Percentiles rank a stretch among this genome's conserved stretches.
Evolutionary conservation across 768 basidiomycete genomes (phyloP).

Genomic region (Clitopilus hobsonii): DNA sequence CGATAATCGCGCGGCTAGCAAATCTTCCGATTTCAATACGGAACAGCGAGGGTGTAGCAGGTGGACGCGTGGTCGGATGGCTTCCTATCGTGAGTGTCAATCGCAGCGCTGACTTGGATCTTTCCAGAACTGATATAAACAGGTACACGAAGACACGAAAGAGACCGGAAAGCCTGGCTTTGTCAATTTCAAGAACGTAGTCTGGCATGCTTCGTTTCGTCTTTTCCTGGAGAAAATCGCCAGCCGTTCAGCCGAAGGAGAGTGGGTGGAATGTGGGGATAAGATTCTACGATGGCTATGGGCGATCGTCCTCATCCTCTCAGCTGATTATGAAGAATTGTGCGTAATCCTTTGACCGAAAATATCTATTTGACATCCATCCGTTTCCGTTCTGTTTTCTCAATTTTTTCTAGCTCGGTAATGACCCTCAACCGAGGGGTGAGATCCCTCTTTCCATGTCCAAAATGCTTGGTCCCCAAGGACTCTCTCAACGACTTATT

Average conservation of each 20-base stretch:
- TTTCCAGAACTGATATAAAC: not conserved
- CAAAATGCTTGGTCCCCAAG: slow-evolving; percentile 23
- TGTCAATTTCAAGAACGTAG: slow-evolving; percentile 25
- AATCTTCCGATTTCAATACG: slow-evolving; percentile 25
- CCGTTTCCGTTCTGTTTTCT: slow-evolving; percentile 1
- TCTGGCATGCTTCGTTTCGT: slow-evolving; percentile 28
- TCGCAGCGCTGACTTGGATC: not conserved
- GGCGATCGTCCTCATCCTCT: slow-evolving; percentile 6
- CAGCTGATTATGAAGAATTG: slow-evolving; percentile 18
- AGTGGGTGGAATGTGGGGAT: slow-evolving; percentile 16
- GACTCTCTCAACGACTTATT: slow-evolving; percentile 17
- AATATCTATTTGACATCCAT: too few species aligned
- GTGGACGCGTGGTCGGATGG: slow-evolving; percentile 30
- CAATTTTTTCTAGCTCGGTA: not conserved
- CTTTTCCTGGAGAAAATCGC: too few species aligned
- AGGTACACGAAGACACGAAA: slow-evolving; percentile 22
- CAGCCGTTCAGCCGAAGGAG: slow-evolving; percentile 12
- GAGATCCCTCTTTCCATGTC: slow-evolving; percentile 23
- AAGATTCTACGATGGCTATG: slow-evolving; percentile 8
- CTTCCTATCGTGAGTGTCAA: slow-evolving; percentile 26
- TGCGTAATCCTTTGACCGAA: too few species aligned
- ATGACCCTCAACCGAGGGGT: slow-evolving; percentile 15
- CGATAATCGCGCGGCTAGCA: slow-evolving; percentile 24
- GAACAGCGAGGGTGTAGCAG: slow-evolving; percentile 26
- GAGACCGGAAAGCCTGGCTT: slow-evolving; percentile 24